These are phyloP conservation scores for Xylariales sp. DNA, from an alignment of 2,329 filamentous ascomycete genomes.

Conservation along the genomic window DNA sequence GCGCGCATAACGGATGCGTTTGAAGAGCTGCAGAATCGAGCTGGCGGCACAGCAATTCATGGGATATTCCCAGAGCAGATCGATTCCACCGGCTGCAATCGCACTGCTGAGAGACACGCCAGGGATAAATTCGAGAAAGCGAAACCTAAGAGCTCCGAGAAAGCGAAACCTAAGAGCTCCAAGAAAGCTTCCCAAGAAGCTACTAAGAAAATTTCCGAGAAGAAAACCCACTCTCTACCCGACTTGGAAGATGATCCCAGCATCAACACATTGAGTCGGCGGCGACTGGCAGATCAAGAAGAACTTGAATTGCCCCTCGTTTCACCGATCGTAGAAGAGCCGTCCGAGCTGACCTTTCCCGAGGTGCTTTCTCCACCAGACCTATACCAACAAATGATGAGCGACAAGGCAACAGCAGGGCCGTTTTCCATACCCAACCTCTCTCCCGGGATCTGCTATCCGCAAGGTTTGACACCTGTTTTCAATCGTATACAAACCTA, in stretches of 20 bases:
- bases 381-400: constrained; percentile 8
- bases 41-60: constrained; percentile 56
- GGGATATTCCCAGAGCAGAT: constrained; percentile 78
- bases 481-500: constrained; percentile 42
- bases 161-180: constrained; percentile 1
- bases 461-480: constrained; percentile 53
- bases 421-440: constrained; percentile 4
- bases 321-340: constrained; percentile 3
- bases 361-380: constrained; percentile 5
- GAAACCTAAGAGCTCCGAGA: constrained; percentile 13
- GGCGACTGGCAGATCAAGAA: neutral
- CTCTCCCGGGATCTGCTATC: constrained; percentile 40
- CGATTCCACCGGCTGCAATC: constrained; percentile 76
- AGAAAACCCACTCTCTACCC: neutral
- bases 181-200: constrained; percentile 2
- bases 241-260: constrained; percentile 1
- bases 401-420: constrained; percentile 4
- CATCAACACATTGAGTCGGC: neutral
- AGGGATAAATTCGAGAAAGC: too few relatives aligned
- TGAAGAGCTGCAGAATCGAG: constrained; percentile 64
- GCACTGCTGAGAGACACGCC: constrained; percentile 42
- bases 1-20: constrained; percentile 80
- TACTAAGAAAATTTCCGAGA: neutral
- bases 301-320: constrained; percentile 7
- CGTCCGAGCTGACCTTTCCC: constrained; percentile 1